A percentile compares a stretch with the other conserved stretches of the same genome.
phyloP scores from a whole-genome alignment of 805 yeast species.

The Metschnikowia matae region DNA sequence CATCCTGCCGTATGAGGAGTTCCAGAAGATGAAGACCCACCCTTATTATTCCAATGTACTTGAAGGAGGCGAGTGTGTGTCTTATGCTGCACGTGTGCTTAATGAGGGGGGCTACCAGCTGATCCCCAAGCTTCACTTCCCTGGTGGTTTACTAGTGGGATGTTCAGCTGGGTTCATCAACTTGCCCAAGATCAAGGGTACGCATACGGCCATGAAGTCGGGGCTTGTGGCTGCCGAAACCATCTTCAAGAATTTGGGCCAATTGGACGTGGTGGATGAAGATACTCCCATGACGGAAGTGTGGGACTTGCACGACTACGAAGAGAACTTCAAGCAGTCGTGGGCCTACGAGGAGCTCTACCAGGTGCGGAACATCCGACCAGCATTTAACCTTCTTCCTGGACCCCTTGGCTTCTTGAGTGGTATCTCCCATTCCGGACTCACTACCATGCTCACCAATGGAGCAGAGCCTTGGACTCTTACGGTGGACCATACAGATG shows the following conservation, averaged over 20 bases:
- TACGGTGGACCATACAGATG: slow-evolving; percentile 63
- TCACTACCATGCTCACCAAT: slow-evolving; percentile 70
- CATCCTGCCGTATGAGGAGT: slow-evolving; percentile 92
- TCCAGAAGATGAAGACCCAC: slow-evolving; percentile 90
- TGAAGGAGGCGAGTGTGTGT: slow-evolving; percentile 86
- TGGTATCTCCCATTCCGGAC: slow-evolving; percentile 80
- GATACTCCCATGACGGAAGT: slow-evolving; percentile 38
- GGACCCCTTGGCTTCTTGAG: slow-evolving; percentile 68
- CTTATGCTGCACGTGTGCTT: slow-evolving; percentile 93
- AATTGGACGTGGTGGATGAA: slow-evolving; percentile 45
- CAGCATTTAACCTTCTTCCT: slow-evolving; percentile 63
- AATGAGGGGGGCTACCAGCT: slow-evolving; percentile 97
- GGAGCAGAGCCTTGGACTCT: slow-evolving; percentile 92
- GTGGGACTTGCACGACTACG: slow-evolving; percentile 56
- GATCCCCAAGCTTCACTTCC: slow-evolving; percentile 85
- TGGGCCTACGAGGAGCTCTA: slow-evolving; percentile 85
- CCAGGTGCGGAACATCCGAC: slow-evolving; percentile 86
- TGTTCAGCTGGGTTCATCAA: slow-evolving; percentile 96
- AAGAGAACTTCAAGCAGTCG: slow-evolving; percentile 60
- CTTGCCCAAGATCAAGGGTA: slow-evolving; percentile 96
- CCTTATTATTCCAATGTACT: slow-evolving; percentile 73
- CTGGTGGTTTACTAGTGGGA: slow-evolving; percentile 95
- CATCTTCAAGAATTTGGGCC: slow-evolving; percentile 47
- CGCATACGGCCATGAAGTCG: slow-evolving; percentile 95
- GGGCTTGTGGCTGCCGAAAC: slow-evolving; percentile 94